Base-by-base conservation (phyloP, 139 green algal genomes). In the Pseudopediastrum boryanum region DNA sequence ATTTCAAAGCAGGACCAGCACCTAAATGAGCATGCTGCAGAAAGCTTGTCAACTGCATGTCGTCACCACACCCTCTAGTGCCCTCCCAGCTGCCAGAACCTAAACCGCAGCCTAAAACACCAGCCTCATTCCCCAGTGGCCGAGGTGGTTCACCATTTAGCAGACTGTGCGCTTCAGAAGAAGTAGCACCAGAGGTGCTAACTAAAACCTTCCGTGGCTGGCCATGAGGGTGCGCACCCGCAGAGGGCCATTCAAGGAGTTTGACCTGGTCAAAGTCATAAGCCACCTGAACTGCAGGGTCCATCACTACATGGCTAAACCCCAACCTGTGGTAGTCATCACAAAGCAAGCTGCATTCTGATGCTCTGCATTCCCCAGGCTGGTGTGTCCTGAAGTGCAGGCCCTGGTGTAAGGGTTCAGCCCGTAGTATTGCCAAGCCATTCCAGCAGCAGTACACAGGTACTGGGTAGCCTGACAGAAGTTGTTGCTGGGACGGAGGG, bases 401-500 rank as follows among this genome's bases (percentile, higher is more conserved):
- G 4, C 67, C 52, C 0, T 4, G 46, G 9, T 35, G 29, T 25
- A 93, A 84, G 10, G 88, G 86, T 39, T 54, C 73, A 5, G 89
- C 80, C 35, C 78, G 51, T 33, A 92, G 68, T 23, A 88, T 73
- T 2, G 71, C 86, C 19, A 93, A 69, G 16, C 89, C 89, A 71
- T 92, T 93, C 89, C 89, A 93, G 82, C 89, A 93, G 83, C 87
- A 92, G n/a, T 78, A 63, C 16, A 78, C 86, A 4, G 85, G 83
- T 39, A 88, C 72, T 0, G 89, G 87, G 41, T 84, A 69, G 16
- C 89, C 89, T n/a, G 29, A 42, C 31, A 46, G 44, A 16, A 92
- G 46, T 46, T 78, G 61, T 46, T 23, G 43, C 4, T 36, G 3
- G 44, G 50, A 75, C 33, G 56, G 44, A 16, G 35, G 16, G 64